Conservation (phyloP, 306 rosid species). For the Vachellia collinsii region DNA sequence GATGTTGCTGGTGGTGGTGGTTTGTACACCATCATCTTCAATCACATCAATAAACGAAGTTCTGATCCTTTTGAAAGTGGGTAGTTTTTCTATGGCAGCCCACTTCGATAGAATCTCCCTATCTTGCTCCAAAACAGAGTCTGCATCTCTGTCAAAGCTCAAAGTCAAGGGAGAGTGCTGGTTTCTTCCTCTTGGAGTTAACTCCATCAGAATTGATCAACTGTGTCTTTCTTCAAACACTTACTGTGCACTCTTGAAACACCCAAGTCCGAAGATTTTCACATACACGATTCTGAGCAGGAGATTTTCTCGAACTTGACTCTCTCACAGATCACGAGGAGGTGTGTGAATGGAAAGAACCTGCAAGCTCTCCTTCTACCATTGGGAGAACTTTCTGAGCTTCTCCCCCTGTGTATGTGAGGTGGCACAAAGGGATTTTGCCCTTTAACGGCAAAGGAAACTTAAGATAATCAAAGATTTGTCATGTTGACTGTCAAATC, state of each 20-base stretch:
- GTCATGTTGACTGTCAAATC: slow-evolving; percentile 36
- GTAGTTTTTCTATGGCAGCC: slow-evolving; percentile 61
- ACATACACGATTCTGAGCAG: slow-evolving; percentile 19
- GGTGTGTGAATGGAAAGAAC: slow-evolving; percentile 28
- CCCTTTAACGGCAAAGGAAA: slow-evolving; percentile 15
- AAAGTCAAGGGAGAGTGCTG: slow-evolving; percentile 44
- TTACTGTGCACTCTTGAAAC: slow-evolving; percentile 29
- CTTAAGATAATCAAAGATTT: slow-evolving; percentile 15
- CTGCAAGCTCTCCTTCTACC: background rate
- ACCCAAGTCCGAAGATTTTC: slow-evolving; percentile 8
- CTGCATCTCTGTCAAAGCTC: slow-evolving; percentile 53
- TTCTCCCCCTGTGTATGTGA: slow-evolving; percentile 21
- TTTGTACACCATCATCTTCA: slow-evolving; percentile 27
- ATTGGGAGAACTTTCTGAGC: slow-evolving; percentile 30
- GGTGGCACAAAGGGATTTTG: background rate
- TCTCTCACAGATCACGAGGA: slow-evolving; percentile 24
- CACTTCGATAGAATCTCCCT: slow-evolving; percentile 53
- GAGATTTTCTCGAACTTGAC: slow-evolving; percentile 11
- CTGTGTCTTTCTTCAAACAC: slow-evolving; percentile 27
- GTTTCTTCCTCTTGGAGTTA: slow-evolving; percentile 55
- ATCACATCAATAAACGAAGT: slow-evolving; percentile 54
- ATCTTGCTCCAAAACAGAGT: slow-evolving; percentile 58
- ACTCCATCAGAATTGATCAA: slow-evolving; percentile 43
- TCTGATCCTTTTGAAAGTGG: slow-evolving; percentile 56
- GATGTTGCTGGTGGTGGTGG: slow-evolving; percentile 28